phyloP scores from a whole-genome alignment of 306 rosid species.

The Pterocarpus macrocarpus region DNA sequence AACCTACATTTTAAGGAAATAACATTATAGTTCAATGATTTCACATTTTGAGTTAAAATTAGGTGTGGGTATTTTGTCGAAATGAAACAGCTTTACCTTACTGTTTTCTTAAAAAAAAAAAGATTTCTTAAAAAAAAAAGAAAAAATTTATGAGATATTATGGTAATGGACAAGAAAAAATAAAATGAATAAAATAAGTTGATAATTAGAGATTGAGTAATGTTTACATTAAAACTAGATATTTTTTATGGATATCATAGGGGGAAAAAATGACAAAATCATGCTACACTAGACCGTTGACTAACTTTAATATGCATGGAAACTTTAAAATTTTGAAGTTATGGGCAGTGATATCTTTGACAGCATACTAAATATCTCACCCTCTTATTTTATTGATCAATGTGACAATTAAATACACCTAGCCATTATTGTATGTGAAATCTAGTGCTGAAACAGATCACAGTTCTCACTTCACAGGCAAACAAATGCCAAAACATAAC shows the following conservation, averaged over 20 bases:
- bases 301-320: neutral
- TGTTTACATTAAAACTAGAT: no score
- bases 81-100: no score
- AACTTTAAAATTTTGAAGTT: neutral
- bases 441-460: constrained; percentile 2
- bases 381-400: neutral
- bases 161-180: neutral
- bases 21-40: neutral
- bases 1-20: no score
- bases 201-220: no score
- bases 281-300: neutral
- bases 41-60: neutral
- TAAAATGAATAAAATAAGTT: no score
- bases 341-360: neutral
- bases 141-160: neutral
- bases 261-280: no score
- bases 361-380: neutral
- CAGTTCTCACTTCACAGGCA: neutral
- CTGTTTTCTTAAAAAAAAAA: no score
- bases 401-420: neutral
- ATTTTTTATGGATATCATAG: no score
- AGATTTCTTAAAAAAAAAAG: no score
- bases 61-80: no score
- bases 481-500: neutral
- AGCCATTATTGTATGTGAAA: constrained; percentile 8